Base-by-base conservation (phyloP, 2,329 filamentous ascomycete genomes). In the Curvularia sp. region DNA sequence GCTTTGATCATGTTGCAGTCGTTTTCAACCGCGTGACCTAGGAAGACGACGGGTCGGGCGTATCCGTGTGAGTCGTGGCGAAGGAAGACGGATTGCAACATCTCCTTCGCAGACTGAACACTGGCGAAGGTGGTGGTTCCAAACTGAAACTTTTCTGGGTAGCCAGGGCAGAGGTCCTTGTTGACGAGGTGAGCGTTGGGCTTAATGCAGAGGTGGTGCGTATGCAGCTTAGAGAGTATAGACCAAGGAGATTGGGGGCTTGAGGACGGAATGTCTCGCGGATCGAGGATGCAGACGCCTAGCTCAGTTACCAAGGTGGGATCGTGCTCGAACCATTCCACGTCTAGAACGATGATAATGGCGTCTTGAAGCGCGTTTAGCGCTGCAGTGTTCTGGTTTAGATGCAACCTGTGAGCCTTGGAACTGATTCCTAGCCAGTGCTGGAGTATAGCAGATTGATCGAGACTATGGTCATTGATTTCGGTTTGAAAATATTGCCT, bases 21-120 rank as follows among this genome's bases (percentile, higher is more conserved):
- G 18, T 65, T 66, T 2, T 57, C 55, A 0, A 68, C 49, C 4
- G 62, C 69, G 20, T 71, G 66, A 5, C 69, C 69, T 0, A 71
- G n/a, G 46, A 71, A 63, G 1, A 71, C 62, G 18, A 69, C 44
- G 0, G 64, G 65, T 1, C 62, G 59, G 0, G 39, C 39, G 1
- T 31, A n/a, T 0, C 46, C 38, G 13, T 35, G 18, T 1, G 28
- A 12, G 18, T 54, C 43, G 9, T 18, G 44, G 0, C 56, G 55
- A 3, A 42, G 10, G 20, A 70, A 64, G 2, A 43, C 7, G 0
- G 55, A 10, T 1, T 42, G n/a, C 2, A 70, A 56, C 26, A 63
- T 39, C 1, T 43, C 13, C 15, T n/a, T 42, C 1, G 58, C 61
- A 33, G 67, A 56, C 0, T 49, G 6, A 4, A 46, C 18, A 13